Conservation (phyloP, 768 basidiomycete species). For the Rhizopogon sp. region DNA sequence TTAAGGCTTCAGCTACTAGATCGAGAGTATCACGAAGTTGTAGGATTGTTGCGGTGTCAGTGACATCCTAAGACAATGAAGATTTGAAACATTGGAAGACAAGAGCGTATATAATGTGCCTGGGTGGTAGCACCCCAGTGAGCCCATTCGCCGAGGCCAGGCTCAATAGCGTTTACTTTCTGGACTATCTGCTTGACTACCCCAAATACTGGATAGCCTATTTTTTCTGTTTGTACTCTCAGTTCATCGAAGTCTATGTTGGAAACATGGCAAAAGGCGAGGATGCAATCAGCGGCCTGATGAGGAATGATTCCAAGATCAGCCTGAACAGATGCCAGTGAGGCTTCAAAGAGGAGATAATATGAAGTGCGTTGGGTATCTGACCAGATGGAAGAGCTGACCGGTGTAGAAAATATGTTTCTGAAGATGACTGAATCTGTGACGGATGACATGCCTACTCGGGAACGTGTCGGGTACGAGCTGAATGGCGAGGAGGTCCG, state of each 20-base stretch:
- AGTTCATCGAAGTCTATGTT: slow-evolving; percentile 35
- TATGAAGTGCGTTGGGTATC: slow-evolving; percentile 22
- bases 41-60: slow-evolving; percentile 41
- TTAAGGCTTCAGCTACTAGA: slow-evolving; percentile 25
- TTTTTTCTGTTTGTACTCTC: slow-evolving; percentile 33
- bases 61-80: slow-evolving; percentile 34
- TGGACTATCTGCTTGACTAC: slow-evolving; percentile 40
- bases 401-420: slow-evolving; percentile 35
- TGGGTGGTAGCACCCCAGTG: slow-evolving; percentile 48
- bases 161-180: slow-evolving; percentile 26
- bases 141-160: slow-evolving; percentile 40
- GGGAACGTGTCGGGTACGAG: background rate
- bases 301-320: slow-evolving; percentile 34
- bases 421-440: slow-evolving; percentile 35
- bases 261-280: slow-evolving; percentile 29
- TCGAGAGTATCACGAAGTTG: slow-evolving; percentile 36
- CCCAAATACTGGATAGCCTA: slow-evolving; percentile 42
- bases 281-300: slow-evolving; percentile 32
- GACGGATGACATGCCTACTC: slow-evolving; percentile 24
- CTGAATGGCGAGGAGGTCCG: too few relatives aligned
- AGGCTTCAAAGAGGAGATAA: slow-evolving; percentile 27
- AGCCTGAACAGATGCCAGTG: slow-evolving; percentile 34
- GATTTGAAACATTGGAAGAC: background rate
- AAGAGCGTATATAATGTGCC: slow-evolving; percentile 18
- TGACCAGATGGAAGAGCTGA: slow-evolving; percentile 36